phyloP scores from a whole-genome alignment of 2,329 filamentous ascomycete species.

The Ascocoryne sarcoides region DNA sequence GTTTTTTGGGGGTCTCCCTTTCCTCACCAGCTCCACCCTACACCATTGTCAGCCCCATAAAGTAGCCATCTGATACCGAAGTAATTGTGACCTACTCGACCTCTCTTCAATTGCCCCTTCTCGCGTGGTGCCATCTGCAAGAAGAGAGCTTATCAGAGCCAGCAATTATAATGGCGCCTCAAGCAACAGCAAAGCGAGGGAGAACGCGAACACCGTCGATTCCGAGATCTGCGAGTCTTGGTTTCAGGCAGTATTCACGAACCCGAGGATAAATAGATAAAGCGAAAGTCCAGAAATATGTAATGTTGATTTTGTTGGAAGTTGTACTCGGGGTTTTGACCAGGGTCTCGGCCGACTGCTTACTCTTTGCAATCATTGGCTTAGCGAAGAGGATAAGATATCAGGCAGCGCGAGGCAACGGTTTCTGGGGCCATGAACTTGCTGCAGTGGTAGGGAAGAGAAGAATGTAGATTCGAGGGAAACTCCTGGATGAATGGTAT shows the following conservation, averaged over 20 bases:
- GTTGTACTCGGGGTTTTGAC: too few species aligned
- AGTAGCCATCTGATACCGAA: slow-evolving; percentile 14
- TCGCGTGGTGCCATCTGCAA: slow-evolving; percentile 38
- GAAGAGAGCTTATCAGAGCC: slow-evolving; percentile 3
- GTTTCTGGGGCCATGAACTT: too few species aligned
- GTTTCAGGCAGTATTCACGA: too few species aligned
- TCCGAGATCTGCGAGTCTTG: too few species aligned
- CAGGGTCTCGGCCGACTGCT: too few species aligned
- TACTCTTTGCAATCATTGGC: too few species aligned
- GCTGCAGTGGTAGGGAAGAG: too few species aligned
- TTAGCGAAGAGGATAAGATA: too few species aligned
- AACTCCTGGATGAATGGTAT: too few species aligned
- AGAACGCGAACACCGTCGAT: too few species aligned
- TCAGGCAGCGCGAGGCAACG: too few species aligned
- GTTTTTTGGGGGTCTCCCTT: slow-evolving; percentile 57
- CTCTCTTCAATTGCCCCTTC: slow-evolving; percentile 79
- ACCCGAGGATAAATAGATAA: not conserved
- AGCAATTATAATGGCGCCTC: not conserved
- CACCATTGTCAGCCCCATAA: slow-evolving; percentile 14
- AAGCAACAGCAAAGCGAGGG: not conserved
- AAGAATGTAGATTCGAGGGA: too few species aligned
- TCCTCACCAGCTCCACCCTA: slow-evolving; percentile 22
- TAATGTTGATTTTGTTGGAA: not conserved
- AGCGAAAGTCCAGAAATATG: not conserved
- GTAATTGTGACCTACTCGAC: slow-evolving; percentile 48